phyloP scores from a whole-genome alignment of 139 green algal species.

The Chlorella sorokiniana region DNA sequence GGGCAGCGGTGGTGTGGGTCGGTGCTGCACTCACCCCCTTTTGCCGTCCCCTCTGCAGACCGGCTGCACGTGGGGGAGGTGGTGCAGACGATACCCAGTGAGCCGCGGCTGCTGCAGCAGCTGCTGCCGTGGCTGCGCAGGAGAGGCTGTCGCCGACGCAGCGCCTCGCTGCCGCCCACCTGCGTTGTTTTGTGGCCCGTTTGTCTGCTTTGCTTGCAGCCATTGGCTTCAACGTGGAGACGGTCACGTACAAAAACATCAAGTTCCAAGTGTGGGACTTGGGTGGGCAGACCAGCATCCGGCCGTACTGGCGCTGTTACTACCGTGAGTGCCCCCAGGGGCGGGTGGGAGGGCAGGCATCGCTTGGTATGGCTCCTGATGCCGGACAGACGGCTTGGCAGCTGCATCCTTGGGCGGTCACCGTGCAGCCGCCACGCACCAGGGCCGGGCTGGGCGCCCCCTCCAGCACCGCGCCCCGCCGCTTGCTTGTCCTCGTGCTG shows the following conservation, averaged over 20 bases:
- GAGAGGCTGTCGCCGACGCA: background rate
- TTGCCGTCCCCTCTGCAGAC: constrained; percentile 57
- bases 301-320: constrained; percentile 99
- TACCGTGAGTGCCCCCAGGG: constrained; percentile 69
- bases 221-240: constrained; percentile 99
- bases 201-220: constrained; percentile 59
- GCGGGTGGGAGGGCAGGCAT: background rate
- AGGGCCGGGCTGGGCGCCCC: too few species aligned
- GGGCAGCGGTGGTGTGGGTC: background rate
- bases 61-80: constrained; percentile 98
- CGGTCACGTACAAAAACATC: constrained; percentile 99
- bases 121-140: background rate
- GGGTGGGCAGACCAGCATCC: constrained; percentile 91
- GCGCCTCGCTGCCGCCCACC: background rate
- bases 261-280: constrained; percentile 96
- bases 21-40: background rate
- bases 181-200: background rate
- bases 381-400: too few species aligned
- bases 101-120: constrained; percentile 35
- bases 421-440: too few species aligned
- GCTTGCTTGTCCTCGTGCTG: too few species aligned
- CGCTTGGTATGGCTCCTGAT: background rate
- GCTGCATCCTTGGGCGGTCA: too few species aligned
- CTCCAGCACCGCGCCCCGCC: too few species aligned
- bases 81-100: constrained; percentile 98